These are phyloP conservation scores for Rhodotorula diobovata DNA, from an alignment of 768 basidiomycete species.

Conservation along the genomic window DNA sequence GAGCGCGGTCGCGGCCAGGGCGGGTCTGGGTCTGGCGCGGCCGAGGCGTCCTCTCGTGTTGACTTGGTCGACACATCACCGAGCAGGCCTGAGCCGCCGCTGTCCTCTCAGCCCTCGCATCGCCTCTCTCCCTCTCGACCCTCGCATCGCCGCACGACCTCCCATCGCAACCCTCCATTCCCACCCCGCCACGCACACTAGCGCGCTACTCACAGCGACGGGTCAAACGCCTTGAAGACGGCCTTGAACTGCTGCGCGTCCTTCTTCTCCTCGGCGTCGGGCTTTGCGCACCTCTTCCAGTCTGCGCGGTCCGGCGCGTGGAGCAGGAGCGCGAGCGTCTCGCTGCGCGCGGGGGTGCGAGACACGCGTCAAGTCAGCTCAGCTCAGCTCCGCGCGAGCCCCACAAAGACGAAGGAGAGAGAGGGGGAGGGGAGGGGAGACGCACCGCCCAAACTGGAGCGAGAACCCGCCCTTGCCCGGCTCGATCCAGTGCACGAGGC, in stretches of 20 bases:
- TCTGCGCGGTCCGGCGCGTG: conserved; percentile 73
- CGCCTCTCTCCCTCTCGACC: no score
- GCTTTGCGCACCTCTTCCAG: conserved; percentile 81
- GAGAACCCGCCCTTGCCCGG: conserved; percentile 67
- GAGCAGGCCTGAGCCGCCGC: no score
- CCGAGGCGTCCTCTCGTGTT: no score
- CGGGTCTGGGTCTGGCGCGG: no score
- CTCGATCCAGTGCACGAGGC: conserved; percentile 79
- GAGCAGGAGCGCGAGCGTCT: conserved; percentile 72
- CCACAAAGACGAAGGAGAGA: background rate
- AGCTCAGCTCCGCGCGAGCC: background rate
- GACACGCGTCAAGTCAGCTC: background rate
- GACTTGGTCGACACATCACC: no score
- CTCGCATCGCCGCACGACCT: no score
- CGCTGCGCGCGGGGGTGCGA: conserved; percentile 52
- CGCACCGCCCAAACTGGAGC: conserved; percentile 89
- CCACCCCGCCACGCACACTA: no score
- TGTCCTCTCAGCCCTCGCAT: no score
- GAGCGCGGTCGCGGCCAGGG: no score
- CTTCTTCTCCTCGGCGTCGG: conserved; percentile 76
- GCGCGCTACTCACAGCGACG: no score
- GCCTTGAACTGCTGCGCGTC: conserved; percentile 79
- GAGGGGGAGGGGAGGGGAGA: conserved; percentile 11
- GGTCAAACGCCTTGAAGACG: conserved; percentile 55
- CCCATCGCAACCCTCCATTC: no score